Percentiles rank a stretch among this genome's conserved stretches.
Evolutionary conservation across 345 rosid species (phyloP).

Genomic region (Linum tenue): DNA sequence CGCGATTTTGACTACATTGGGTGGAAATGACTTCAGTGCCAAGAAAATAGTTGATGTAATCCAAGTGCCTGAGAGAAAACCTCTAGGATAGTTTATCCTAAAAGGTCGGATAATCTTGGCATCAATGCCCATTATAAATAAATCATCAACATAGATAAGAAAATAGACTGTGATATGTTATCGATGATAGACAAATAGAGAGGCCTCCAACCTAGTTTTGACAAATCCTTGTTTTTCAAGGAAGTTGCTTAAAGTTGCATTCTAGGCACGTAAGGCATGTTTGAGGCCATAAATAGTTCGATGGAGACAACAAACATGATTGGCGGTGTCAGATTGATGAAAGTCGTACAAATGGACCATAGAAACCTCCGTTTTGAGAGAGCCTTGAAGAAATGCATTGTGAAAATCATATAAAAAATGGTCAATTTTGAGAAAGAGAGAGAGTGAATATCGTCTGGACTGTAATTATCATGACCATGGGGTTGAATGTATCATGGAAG

Average conservation of each 20-base stretch:
- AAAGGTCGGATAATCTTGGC: too few species aligned
- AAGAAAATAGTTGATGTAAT: background rate
- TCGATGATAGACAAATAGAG: background rate
- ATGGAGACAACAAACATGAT: too few species aligned
- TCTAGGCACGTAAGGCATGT: background rate
- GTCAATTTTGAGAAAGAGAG: too few species aligned
- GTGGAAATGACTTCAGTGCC: background rate
- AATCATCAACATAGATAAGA: background rate
- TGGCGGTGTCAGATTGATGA: too few species aligned
- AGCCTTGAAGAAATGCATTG: background rate
- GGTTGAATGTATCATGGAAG: too few species aligned
- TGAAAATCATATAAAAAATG: background rate
- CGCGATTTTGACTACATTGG: too few species aligned
- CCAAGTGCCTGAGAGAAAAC: background rate
- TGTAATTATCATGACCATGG: too few species aligned
- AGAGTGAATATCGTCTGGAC: too few species aligned
- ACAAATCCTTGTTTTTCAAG: background rate
- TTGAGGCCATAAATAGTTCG: background rate
- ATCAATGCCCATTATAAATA: background rate
- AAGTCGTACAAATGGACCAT: background rate
- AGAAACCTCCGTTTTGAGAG: background rate
- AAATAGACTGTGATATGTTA: background rate
- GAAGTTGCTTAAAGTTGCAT: background rate
- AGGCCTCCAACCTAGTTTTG: background rate
- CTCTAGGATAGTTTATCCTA: background rate